Evolutionary conservation across 73 alveolate genomes (phyloP), one percentile per base, ranked within the genome.

Genomic region (Paraurostyla sp.): DNA sequence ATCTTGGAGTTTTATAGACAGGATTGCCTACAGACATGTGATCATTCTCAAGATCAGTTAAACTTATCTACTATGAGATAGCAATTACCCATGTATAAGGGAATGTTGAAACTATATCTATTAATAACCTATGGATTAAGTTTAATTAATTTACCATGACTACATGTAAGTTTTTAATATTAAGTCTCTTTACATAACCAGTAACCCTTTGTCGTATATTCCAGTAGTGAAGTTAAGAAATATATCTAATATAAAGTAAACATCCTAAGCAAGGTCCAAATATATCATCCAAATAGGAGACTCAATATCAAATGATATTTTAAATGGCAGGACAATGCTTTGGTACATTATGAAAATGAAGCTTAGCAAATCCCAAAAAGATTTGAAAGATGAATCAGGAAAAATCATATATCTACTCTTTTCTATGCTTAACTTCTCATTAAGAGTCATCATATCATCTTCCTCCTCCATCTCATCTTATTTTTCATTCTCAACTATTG

Each of bases 71-170:
- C 83, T 30, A 6, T 41, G 46, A 20, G 6, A 87, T 25, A 13
- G 84, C 68, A 46, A 73, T 36, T 20, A 88, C 42, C 75, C 60
- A 52, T 15, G 76, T 48, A 38, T 76, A 87, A 2, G 96, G 96
- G 41, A 92, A 60, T 23, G 84, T 80, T 0, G 93, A 80, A 13
- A 92, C 11, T 25, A 87, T 45, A 54, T 92, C 96, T 38, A 92
- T n/a, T 7, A 69, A 69, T 22, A 69, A 43, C 84, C 84, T 69
- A 56, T 56, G 13, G 33, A 18, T 7, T 54, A 54, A 15, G 25
- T 20, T 54, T 15, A 15, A 11, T 18, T 11, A 15, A 54, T 23
- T 60, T 76, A 91, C 93, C 96, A 91, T 15, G 90, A 48, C 50
- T 73, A 87, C 52, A 92, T 6, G 68, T 92, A 82, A 38, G 51